Base-by-base conservation (phyloP, 2,329 filamentous ascomycete species). In the Ophiostoma novo-ulmi region DNA sequence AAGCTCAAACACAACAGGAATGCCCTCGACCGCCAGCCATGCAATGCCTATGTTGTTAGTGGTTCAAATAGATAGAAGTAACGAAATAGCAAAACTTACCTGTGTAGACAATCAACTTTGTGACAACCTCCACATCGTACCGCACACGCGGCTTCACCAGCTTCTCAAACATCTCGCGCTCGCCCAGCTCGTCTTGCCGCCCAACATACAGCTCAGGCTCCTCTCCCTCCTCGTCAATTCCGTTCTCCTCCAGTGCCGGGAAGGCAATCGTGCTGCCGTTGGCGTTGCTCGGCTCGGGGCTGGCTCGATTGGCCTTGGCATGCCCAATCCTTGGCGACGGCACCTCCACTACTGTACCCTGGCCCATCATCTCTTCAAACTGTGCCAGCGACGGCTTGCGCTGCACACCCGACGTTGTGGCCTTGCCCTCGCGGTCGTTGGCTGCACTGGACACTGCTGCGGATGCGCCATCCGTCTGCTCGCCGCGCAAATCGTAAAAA, bases 91-190 rank as follows among this genome's bases (percentile, higher is more conserved):
- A 11, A 3, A 31, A 81, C 88, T 80, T 81, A 93, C 94, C 95
- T 72, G 91, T 87, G 81, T 99, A 99, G 35, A 99, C 93, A 76
- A 99, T 91, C 72, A 99, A 80, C 81, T 97, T 98, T 5, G 95
- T 98, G 52, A 99, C 91, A 55, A 99, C 94, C 80, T 99, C 95
- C n/a, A 98, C 94, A 80, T 99, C 95, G 77, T 98, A 99, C 75
- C 94, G 85, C 72, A 97, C 94, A 75, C 95, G 88, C 67, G 95
- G 93, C 80, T 91, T 92, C 73, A 93, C 89, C 70, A 98, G 84
- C 77, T 86, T 88, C 64, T 89, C 90, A 79, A 98, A 97, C 79
- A 98, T 89, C 78, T 96, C 91, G 75, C 85, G 86, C 78, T 93
- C 90, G 67, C 88, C 88, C 36, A 86, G 76, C 75, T 86, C 84